Base-by-base conservation (phyloP, 345 rosid genomes). In the Acer yangbiense region DNA sequence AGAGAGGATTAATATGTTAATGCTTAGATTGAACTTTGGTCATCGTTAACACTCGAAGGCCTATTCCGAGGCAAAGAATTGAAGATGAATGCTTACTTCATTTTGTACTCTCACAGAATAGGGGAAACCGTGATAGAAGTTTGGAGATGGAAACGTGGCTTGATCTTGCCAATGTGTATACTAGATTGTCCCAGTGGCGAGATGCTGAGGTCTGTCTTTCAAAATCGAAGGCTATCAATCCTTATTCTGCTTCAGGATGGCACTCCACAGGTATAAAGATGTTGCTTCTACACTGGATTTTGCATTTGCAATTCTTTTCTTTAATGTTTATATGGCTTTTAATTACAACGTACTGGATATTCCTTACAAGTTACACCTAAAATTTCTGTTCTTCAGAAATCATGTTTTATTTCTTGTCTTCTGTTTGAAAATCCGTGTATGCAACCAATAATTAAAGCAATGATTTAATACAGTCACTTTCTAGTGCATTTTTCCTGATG, bases 101-200 rank as follows among this genome's bases (percentile, higher is more conserved):
- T 68, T 18, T 7, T 43, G 54, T 74, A 18, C 5, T 60, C 29
- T 78, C 20, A 50, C 82, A 84, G 87, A 74, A 17, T 7, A 77
- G 23, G 68, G 82, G 72, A 44, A 69, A 68, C 77, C 77, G 43
- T 52, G 80, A 80, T 72, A 79, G 83, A 80, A 81, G 48, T 78
- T 77, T 91, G 90, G 96, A 91, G 86, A 73, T 83, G 81, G 92
- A 89, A 79, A 88, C 89, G 48, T 91, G 96, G 96, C 91, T 88
- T 68, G 90, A 91, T 83, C 85, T 91, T 54, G 92, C 96, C 69
- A 82, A 87, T 13, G 83, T 88, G 27, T 91, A 91, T 75, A 85
- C 82, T 29, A 84, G 86, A 76, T 79, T 91, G 77, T 90, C 92
- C 5, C 89, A 82, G 77, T 88, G 90, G 93, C 83, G 72, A 48